Base-by-base conservation (phyloP, 352 stramenopile species). In the Globisporangium yorkense region DNA sequence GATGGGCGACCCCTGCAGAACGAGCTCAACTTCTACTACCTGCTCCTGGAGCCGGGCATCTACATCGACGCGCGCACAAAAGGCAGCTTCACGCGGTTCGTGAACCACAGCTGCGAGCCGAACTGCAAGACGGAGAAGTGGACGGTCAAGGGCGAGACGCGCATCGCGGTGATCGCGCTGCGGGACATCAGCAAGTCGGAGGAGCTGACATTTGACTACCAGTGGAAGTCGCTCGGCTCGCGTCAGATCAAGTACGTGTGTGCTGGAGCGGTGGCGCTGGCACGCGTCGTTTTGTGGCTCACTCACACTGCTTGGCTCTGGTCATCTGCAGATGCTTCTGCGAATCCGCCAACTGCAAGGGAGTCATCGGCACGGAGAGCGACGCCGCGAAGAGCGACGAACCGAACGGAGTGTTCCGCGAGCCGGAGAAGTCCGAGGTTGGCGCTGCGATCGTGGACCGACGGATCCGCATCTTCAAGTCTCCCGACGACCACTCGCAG, bases 111-210 rank as follows among this genome's bases (percentile, higher is more conserved):
- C 61, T 98, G 94, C 57, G 86, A 96, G 50, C 91, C 92, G 0
- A 98, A 98, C 65, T 98, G 94, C 65, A 96, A 93, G 65, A 98
- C 94, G 35, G 89, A 98, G 67, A 98, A 98, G 52, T 97, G 97
- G 77, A 94, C 80, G 5, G 81, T 98, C 15, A 82, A 96, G 50
- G 90, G 92, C 24, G 87, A 90, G 51, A 97, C 90, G 62, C 77
- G 93, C 20, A 97, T 99, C 60, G 92, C 95, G 0, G 96, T 99
- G 5, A 92, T 97, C 54, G 89, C 95, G 12, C 75, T 97, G 54
- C 78, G 80, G n/a, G 74, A 96, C 51, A 98, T 98, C 53, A 20
- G 68, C 9, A 59, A 66, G 4, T 81, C 83, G 5, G 91, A 98
- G 70, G 96, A 99, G 62, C 71, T 99, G 31, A 96, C 82, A 45